phyloP scores from a whole-genome alignment of 805 yeast genomes.

The Metschnikowia reukaufii region DNA sequence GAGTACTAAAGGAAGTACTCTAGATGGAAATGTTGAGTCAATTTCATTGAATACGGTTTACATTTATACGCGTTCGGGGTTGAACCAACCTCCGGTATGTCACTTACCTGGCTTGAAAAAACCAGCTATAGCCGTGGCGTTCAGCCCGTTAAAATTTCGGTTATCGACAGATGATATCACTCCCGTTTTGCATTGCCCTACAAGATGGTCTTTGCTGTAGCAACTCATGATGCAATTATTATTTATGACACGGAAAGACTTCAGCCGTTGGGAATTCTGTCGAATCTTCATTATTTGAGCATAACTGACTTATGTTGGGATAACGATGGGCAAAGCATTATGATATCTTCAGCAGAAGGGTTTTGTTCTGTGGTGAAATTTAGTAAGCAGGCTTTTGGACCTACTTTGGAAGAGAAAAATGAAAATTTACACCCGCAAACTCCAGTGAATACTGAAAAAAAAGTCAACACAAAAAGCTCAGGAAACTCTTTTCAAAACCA shows the following conservation, averaged over 20 bases:
- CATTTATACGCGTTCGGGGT: slow-evolving; percentile 69
- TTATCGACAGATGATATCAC: neutral
- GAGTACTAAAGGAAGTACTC: slow-evolving; percentile 6
- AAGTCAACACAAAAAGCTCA: no score
- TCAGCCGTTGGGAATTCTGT: slow-evolving; percentile 68
- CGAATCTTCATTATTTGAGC: slow-evolving; percentile 83
- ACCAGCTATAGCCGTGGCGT: slow-evolving; percentile 81
- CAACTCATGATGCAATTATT: slow-evolving; percentile 81
- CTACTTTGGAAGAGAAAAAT: slow-evolving; percentile 19
- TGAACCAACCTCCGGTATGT: slow-evolving; percentile 70
- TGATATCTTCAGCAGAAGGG: slow-evolving; percentile 89
- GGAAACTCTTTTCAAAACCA: no score
- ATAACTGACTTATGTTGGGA: slow-evolving; percentile 90
- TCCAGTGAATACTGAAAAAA: no score
- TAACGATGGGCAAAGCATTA: slow-evolving; percentile 63
- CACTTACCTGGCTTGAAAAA: slow-evolving; percentile 76
- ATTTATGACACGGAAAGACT: slow-evolving; percentile 76
- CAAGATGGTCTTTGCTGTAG: slow-evolving; percentile 86
- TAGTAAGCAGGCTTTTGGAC: slow-evolving; percentile 57
- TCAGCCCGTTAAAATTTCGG: slow-evolving; percentile 64
- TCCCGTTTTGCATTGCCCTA: slow-evolving; percentile 63
- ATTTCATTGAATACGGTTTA: slow-evolving; percentile 64
- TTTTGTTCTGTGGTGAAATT: slow-evolving; percentile 73
- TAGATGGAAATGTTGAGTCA: slow-evolving; percentile 9
- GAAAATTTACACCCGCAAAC: neutral